Base-by-base conservation (phyloP, 805 yeast species). In the Teunomyces gatunensis region DNA sequence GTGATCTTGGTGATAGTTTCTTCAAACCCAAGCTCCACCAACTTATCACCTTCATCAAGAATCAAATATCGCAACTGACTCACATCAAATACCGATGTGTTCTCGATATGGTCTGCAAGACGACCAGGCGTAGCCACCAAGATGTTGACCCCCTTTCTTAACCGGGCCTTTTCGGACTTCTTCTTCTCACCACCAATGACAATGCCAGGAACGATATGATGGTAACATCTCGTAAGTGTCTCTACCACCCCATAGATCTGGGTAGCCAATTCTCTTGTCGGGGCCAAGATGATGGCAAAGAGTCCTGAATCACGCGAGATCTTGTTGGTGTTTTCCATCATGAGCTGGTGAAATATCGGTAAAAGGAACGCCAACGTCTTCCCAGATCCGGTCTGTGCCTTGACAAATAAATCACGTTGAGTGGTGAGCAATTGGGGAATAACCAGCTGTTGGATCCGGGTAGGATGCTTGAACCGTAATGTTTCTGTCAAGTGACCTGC, bases 101-200 rank as follows among this genome's bases (percentile, higher is more conserved):
- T 88, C 53, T 89, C 96, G 52, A 94, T 81, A 73, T 94, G 99
- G 64, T 94, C 99, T 7, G 89, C 87, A 39, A 94, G 72, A 57
- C 99, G 80, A 51, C 99, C 99, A 2, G 99, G 99, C 0, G 99
- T 94, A 10, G 96, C 97, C 36, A 94, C 95, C n/a, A 94, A 76
- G 29, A 94, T 83, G 65, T 94, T 94, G 29, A 91, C 96, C 54
- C 99, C 99, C 65, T 92, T 92, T 61, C 99, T 79, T 29, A 94
- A 69, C 58, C 99, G 74, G 1, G 98, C 97, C 76, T 94, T 94
- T 66, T 94, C 99, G 1, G 96, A 80, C 61, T 94, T 95, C 66
- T 92, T 92, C 78, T 92, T 91, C 64, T 94, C 99, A 51, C 99
- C 99, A 61, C 99, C 99, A 68, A 90, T 90, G 21, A 94, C 96